These are phyloP conservation scores for Vitis vinifera DNA, from an alignment of 164 flowering plant species.

Conservation along the genomic window DNA sequence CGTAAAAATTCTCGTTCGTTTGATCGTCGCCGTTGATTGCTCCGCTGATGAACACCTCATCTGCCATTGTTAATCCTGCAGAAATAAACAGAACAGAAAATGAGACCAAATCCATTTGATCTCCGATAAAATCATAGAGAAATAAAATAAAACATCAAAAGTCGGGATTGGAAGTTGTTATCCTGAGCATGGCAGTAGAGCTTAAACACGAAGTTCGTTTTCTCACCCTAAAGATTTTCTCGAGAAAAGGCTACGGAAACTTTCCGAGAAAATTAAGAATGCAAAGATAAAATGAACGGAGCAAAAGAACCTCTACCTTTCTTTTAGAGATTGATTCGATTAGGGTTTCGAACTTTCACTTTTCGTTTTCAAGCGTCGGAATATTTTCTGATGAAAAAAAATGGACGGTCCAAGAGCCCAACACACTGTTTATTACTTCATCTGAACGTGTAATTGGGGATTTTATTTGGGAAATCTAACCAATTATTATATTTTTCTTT, in stretches of 20 bases:
- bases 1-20: slow-evolving; percentile 28
- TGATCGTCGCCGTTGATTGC: slow-evolving; percentile 23
- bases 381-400: not conserved
- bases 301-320: slow-evolving; percentile 16
- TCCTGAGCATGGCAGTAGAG: too few species aligned
- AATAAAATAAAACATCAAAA: not conserved
- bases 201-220: too few species aligned
- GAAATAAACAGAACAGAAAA: not conserved
- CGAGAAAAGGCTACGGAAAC: too few species aligned
- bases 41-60: slow-evolving; percentile 38
- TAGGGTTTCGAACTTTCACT: not conserved
- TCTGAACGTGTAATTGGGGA: too few species aligned
- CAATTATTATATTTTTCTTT: too few species aligned
- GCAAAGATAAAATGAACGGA: not conserved
- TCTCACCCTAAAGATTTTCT: too few species aligned
- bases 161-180: not conserved
- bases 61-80: slow-evolving; percentile 40
- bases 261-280: too few species aligned
- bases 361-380: not conserved
- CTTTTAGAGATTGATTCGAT: not conserved
- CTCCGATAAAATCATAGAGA: not conserved
- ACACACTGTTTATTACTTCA: too few species aligned
- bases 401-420: slow-evolving; percentile 3
- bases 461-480: too few species aligned
- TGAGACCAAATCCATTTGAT: not conserved